Base-by-base conservation (phyloP, 768 basidiomycete genomes). In the Russula vinacea region DNA sequence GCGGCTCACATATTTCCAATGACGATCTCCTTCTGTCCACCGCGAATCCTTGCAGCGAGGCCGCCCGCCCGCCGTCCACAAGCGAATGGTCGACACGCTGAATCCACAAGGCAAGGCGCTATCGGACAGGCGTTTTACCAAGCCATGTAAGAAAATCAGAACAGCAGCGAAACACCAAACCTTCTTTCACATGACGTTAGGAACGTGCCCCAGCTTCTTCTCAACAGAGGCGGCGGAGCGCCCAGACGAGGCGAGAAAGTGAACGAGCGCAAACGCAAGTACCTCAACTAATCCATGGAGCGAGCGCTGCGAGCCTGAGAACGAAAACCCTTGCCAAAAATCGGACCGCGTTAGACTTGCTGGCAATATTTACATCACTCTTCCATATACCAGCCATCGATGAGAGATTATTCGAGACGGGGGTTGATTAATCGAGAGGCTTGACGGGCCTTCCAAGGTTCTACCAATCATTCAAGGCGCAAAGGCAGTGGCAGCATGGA, bases 101-200 rank as follows among this genome's bases (percentile, higher is more conserved):
- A 26, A 35, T 35, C 35, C 51, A 35, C 58, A 59, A 59, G 47
- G 58, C 58, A 37, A 17, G 52, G 22, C 40, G 52, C 53, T 37
- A 45, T 22, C 10, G n/a, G 45, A 47, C 45, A 47, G 45, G 45
- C 45, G 22, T 13, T 47, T 22, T 22, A n/a, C 22, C n/a, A 47
- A 47, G 45, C 5, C 45, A 19, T 22, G 45, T 11, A 47, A 47
- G 45, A 32, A 10, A 26, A 51, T 40, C 58, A 50, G 35, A 32
- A n/a, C 29, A 16, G 44, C 24, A 55, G 33, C 17, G 33, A 42
- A n/a, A 47, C 17, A 26, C 24, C 53, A 62, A 62, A 56, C 54
- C 26, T 62, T 56, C 45, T 61, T 61, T 55, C 60, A 55, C 53
- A 55, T 37, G 24, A 45, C 33, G n/a, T 19, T n/a, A 54, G 60